Evolutionary conservation across 2,329 filamentous ascomycete genomes (phyloP), one percentile per base, ranked within the genome.

Genomic region (Talaromyces sp.): DNA sequence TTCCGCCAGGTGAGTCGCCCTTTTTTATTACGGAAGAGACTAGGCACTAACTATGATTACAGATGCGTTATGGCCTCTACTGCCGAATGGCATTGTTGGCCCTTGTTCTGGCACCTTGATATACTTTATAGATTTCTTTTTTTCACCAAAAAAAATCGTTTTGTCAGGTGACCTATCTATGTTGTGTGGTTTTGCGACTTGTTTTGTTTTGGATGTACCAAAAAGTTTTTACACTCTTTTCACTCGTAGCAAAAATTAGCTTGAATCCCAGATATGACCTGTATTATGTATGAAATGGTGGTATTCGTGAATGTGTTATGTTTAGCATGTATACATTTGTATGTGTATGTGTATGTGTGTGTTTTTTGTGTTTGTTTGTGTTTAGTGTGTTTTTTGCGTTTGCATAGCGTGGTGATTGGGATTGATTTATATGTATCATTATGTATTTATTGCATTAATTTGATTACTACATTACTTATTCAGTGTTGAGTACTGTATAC

Each of bases 51-150:
- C 74, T 56, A 33, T 66, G 62, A 14, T 54, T 64, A 62, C 72
- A 97, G 93, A 97, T 97, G 94, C 87, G 89, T 79, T 97, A 98
- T 80, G 95, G 95, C 70, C 86, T 99, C 70, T 98, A 97, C 84
- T 96, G 91, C 78, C 90, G 95, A 76, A 99, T 99, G 95, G 95
- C 95, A 69, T 80, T 99, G 80, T 84, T 99, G 76, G 95, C 95
- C 68, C 83, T 98, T 76, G 91, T 98, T 77, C 89, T 99, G 90
- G 87, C 83, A 61, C 79, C 79, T 66, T 78, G 69, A 68, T 54
- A 31, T 34, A 33, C 40, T 44, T 42, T 55, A 44, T 47, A 36
- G 31, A 33, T 14, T 51, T 47, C 27, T 55, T 50, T 18, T 31
- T 54, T 51, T 34, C 56, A 56, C 34, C 33, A 54, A 56, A 53